phyloP scores from a whole-genome alignment of 2,329 filamentous ascomycete genomes.

The Ascochyta lentis region DNA sequence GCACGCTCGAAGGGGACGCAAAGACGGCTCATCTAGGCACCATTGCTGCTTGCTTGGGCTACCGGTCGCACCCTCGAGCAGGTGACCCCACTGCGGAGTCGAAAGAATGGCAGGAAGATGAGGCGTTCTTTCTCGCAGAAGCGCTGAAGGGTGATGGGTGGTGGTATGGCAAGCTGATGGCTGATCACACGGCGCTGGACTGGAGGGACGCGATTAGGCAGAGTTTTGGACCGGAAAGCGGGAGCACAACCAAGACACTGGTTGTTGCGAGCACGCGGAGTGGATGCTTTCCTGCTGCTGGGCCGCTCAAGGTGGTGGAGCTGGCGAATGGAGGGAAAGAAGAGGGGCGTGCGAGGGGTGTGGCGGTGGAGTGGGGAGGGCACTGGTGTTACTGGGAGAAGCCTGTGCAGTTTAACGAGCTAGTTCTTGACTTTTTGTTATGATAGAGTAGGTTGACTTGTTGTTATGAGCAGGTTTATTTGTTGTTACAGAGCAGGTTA shows the following conservation, averaged over 20 bases:
- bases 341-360: conserved; percentile 23
- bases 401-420: conserved; percentile 31
- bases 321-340: conserved; percentile 25
- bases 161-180: conserved; percentile 42
- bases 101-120: conserved; percentile 29
- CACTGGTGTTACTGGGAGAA: conserved; percentile 45
- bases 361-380: conserved; percentile 34
- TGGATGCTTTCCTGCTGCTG: conserved; percentile 38
- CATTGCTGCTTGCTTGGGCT: conserved; percentile 34
- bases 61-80: conserved; percentile 28
- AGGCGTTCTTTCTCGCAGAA: conserved; percentile 32
- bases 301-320: conserved; percentile 31
- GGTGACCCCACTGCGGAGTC: conserved; percentile 19
- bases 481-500: too few relatives aligned
- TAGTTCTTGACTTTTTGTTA: conserved; percentile 23
- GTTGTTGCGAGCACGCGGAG: conserved; percentile 37
- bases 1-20: conserved; percentile 19
- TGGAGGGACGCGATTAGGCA: conserved; percentile 33
- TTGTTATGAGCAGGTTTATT: too few relatives aligned
- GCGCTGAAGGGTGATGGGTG: conserved; percentile 33
- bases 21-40: conserved; percentile 28
- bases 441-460: neutral
- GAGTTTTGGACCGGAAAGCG: conserved; percentile 24
- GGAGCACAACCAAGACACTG: conserved; percentile 25
- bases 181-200: conserved; percentile 38